A percentile compares a stretch with the other conserved stretches of the same genome.
These are phyloP conservation scores for Trichomonas tenax DNA, from an alignment of 208 protist species.

Conservation along the genomic window DNA sequence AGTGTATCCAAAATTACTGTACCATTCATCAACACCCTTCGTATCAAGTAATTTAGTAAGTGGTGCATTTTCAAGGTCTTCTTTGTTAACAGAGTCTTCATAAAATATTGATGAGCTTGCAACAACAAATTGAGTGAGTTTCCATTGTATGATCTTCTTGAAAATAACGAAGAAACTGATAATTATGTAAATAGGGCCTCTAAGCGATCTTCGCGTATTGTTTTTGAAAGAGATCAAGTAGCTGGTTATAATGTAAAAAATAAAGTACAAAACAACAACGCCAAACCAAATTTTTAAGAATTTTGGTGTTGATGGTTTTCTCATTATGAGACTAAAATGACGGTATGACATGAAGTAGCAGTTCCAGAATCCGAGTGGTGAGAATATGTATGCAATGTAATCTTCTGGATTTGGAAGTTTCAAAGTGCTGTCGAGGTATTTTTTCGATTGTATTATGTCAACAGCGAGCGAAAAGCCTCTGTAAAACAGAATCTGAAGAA, in stretches of 20 bases:
- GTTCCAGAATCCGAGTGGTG: not conserved
- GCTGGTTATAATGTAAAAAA: not conserved
- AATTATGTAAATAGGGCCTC: not conserved
- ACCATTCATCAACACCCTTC: not conserved
- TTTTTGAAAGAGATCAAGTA: not conserved
- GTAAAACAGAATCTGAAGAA: not conserved
- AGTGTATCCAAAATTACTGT: not conserved
- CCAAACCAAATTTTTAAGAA: not conserved
- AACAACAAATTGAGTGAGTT: not conserved
- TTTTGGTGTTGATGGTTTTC: not conserved
- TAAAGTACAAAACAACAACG: not conserved
- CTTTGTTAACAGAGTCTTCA: not conserved
- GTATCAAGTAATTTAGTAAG: not conserved
- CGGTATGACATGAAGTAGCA: not conserved
- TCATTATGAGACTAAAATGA: not conserved
- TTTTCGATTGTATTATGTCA: not conserved
- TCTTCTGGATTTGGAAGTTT: not conserved
- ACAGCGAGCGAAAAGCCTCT: not conserved
- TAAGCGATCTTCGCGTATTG: not conserved
- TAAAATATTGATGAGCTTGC: not conserved
- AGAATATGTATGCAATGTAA: not conserved
- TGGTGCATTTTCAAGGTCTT: not conserved
- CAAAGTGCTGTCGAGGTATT: not conserved
- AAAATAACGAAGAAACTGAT: not conserved
- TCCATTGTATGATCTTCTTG: not conserved